phyloP scores from a whole-genome alignment of 257 asterid species.

The Linaria vulgaris region DNA sequence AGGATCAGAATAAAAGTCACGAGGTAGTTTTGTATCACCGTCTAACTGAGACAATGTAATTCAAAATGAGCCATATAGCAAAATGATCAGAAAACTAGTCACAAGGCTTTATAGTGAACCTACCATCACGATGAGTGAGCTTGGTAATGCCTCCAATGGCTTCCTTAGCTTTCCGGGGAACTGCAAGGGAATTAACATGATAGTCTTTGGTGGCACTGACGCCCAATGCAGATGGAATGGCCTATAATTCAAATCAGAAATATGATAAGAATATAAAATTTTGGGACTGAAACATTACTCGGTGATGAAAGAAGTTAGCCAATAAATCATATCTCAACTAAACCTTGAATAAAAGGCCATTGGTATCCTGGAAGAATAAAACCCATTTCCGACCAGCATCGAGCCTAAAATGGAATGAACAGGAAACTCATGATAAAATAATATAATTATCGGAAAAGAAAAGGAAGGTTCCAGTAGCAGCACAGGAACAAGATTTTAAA shows the following conservation, averaged over 20 bases:
- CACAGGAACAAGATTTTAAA: background rate
- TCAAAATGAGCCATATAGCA: conserved; percentile 19
- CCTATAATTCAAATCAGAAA: conserved; percentile 45
- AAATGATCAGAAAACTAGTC: background rate
- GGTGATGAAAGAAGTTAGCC: conserved; percentile 2
- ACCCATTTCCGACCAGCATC: conserved; percentile 90
- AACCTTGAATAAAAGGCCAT: conserved; percentile 98
- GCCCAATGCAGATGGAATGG: conserved; percentile 90
- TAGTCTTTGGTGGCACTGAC: conserved; percentile 81
- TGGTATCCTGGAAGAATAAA: conserved; percentile 94
- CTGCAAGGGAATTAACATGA: conserved; percentile 97
- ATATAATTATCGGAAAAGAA: conserved; percentile 15
- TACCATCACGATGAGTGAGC: conserved; percentile 93
- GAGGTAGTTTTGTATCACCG: conserved; percentile 14
- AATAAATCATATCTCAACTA: conserved; percentile 22
- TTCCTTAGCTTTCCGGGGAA: conserved; percentile 98
- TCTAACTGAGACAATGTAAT: background rate
- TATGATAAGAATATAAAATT: conserved; percentile 3
- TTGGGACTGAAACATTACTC: conserved; percentile 12
- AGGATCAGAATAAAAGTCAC: background rate
- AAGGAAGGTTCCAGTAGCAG: background rate
- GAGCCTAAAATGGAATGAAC: conserved; percentile 49
- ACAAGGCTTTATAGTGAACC: conserved; percentile 4
- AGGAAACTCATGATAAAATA: conserved; percentile 21
- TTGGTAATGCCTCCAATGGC: conserved; percentile 97